These are phyloP conservation scores for Pouteria campechiana DNA, from an alignment of 179 eudicot genomes.

Conservation along the genomic window DNA sequence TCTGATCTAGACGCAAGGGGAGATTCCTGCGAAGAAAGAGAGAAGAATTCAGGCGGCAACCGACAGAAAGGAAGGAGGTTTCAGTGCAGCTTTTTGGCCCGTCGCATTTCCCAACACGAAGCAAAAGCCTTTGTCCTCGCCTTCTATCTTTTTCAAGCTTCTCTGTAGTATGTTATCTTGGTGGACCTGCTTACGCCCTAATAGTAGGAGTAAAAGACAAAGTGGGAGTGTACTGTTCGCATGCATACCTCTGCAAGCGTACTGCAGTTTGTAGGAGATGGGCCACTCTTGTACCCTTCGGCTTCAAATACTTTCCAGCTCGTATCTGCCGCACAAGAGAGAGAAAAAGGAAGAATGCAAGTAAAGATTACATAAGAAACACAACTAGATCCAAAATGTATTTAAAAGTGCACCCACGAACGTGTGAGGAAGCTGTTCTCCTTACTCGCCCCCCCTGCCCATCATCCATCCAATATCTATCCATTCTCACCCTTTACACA, in stretches of 20 bases:
- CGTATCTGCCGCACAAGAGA: conserved; percentile 20
- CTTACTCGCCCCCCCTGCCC: too few relatives aligned
- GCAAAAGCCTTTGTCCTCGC: conserved; percentile 17
- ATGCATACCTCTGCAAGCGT: conserved; percentile 18
- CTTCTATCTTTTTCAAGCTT: too few relatives aligned
- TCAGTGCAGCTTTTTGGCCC: conserved; percentile 36
- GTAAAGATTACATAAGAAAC: neutral
- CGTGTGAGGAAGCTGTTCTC: too few relatives aligned
- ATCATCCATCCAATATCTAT: too few relatives aligned
- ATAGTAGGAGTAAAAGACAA: neutral
- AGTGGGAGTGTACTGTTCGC: neutral
- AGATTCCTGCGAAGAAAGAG: neutral
- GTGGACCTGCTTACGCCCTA: too few relatives aligned
- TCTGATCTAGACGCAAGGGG: conserved; percentile 13
- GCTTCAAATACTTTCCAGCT: conserved; percentile 31
- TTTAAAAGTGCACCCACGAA: too few relatives aligned
- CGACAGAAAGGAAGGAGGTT: conserved; percentile 74
- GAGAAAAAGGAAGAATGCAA: conserved; percentile 8
- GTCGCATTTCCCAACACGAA: conserved; percentile 59
- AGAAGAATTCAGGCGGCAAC: too few relatives aligned
- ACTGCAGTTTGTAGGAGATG: conserved; percentile 22
- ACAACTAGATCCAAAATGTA: too few relatives aligned
- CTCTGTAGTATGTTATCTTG: too few relatives aligned
- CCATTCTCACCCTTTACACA: too few relatives aligned
- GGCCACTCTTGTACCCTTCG: conserved; percentile 33